Percentiles rank a stretch among this genome's conserved stretches.
phyloP scores from a whole-genome alignment of 2,329 filamentous ascomycete genomes.

The Alternaria sp. region DNA sequence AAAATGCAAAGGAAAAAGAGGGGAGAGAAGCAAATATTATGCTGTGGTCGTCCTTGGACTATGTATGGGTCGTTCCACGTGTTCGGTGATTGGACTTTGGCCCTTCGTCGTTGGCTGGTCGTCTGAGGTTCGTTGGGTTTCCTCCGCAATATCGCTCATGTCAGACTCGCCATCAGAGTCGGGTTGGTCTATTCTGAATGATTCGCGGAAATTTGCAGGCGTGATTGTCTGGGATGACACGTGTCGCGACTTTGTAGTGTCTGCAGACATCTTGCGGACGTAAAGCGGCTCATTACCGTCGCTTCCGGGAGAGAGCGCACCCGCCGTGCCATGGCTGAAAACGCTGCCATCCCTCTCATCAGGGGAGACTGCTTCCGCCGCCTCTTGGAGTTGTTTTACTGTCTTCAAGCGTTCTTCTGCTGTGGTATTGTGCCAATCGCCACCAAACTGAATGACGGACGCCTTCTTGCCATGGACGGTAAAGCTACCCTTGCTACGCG shows the following conservation, averaged over 20 bases:
- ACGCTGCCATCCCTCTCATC: constrained; percentile 41
- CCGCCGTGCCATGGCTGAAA: constrained; percentile 35
- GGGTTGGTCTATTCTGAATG: constrained; percentile 29
- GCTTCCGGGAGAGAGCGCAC: constrained; percentile 28
- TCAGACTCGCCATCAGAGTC: constrained; percentile 40
- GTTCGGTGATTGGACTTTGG: constrained; percentile 23
- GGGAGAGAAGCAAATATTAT: constrained; percentile 15
- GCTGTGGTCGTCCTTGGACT: constrained; percentile 26
- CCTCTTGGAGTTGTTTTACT: constrained; percentile 49
- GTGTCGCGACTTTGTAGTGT: constrained; percentile 46
- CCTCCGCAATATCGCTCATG: constrained; percentile 48
- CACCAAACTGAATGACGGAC: constrained; percentile 93
- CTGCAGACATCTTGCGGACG: constrained; percentile 33
- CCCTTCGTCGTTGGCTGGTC: constrained; percentile 24
- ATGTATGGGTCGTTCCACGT: constrained; percentile 16
- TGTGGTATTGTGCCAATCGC: constrained; percentile 76
- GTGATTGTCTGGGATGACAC: constrained; percentile 49
- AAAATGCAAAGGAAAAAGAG: constrained; percentile 22
- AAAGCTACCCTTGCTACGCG: constrained; percentile 85
- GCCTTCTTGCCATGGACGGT: constrained; percentile 98
- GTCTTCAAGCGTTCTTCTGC: constrained; percentile 52
- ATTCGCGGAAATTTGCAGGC: constrained; percentile 38
- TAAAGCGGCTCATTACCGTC: constrained; percentile 33
- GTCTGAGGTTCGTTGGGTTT: constrained; percentile 24
- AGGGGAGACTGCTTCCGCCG: constrained; percentile 34